Evolutionary conservation across 352 stramenopile genomes (phyloP), one percentile per base, ranked within the genome.

Genomic region (Phytophthora sojae): DNA sequence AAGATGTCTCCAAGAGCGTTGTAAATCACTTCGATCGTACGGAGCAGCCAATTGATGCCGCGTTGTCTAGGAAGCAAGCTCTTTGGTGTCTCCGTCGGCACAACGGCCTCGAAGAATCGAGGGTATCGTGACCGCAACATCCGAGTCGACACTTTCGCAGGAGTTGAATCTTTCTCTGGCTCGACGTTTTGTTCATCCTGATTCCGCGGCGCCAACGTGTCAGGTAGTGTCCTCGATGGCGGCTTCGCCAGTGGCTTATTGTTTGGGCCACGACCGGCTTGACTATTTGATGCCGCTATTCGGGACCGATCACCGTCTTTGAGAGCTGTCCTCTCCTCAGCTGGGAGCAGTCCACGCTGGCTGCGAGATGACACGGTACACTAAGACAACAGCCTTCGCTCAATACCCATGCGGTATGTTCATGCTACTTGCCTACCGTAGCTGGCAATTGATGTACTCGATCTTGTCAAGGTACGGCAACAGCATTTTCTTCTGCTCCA

Each of bases 401-500:
- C 37, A 30, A 5, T 11, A 17, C 15, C 3, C 45, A 37, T 14
- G 30, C 25, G 52, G 42, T 19, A 19, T 15, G 45, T 8, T 32
- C 19, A 26, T 52, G 45, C 35, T 37, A 62, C 47, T 61, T 49
- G 21, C 77, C 56, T 67, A 88, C 73, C 77, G 79, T 53, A 96
- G 69, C 64, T 96, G 85, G 49, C 79, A 85, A 69, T 94, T 94
- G 61, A 96, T 93, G 67, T 96, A 96, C 72, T 96, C 89, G 54
- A 96, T 94, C 74, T 94, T 91, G 65, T 96, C 84, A 29, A 96
- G 66, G 53, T 95, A 96, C 45, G 89, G 89, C 26, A 96, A 75
- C 55, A 95, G 58, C 82, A 89, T 89, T 49, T 92, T 93, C 75
- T 95, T 96, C 44, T 93, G 82, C 64, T 91, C 83, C 3, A 93